Percentiles rank a stretch among this genome's conserved stretches.
phyloP scores from a whole-genome alignment of 2,329 filamentous ascomycete species.

The Hypoxylon sp. region DNA sequence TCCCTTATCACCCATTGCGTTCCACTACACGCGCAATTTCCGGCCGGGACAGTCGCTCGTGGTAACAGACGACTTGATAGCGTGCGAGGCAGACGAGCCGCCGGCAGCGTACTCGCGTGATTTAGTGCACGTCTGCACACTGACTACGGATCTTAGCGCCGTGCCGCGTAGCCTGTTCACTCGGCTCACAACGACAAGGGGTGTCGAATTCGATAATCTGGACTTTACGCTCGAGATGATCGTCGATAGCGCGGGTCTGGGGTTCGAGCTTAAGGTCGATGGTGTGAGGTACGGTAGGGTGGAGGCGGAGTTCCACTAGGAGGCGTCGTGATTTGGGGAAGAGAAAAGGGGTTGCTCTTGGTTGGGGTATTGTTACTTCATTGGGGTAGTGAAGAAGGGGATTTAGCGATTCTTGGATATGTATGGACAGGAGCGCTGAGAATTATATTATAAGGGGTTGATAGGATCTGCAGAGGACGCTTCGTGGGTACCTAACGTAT shows the following conservation, averaged over 20 bases:
- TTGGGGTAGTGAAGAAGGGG: not conserved
- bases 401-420: not conserved
- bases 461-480: not conserved
- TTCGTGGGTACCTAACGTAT: not conserved
- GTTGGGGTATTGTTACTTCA: not conserved
- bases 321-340: not conserved
- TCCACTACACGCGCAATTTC: slow-evolving; percentile 90
- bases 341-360: not conserved
- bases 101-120: slow-evolving; percentile 72
- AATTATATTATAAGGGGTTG: not conserved
- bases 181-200: slow-evolving; percentile 81
- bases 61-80: slow-evolving; percentile 85
- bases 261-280: slow-evolving; percentile 85
- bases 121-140: slow-evolving; percentile 80
- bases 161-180: slow-evolving; percentile 83
- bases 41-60: slow-evolving; percentile 81
- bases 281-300: slow-evolving; percentile 83
- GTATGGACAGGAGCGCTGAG: not conserved
- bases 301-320: slow-evolving; percentile 81
- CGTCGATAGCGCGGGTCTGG: slow-evolving; percentile 81
- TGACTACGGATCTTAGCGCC: slow-evolving; percentile 84
- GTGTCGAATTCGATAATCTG: slow-evolving; percentile 85
- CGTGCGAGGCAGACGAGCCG: slow-evolving; percentile 78
- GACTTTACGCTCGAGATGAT: slow-evolving; percentile 89
- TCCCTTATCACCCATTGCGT: slow-evolving; percentile 80